Evolutionary conservation across 176 grass and related monocot genomes (phyloP).

Genomic region (Olyra latifolia): DNA sequence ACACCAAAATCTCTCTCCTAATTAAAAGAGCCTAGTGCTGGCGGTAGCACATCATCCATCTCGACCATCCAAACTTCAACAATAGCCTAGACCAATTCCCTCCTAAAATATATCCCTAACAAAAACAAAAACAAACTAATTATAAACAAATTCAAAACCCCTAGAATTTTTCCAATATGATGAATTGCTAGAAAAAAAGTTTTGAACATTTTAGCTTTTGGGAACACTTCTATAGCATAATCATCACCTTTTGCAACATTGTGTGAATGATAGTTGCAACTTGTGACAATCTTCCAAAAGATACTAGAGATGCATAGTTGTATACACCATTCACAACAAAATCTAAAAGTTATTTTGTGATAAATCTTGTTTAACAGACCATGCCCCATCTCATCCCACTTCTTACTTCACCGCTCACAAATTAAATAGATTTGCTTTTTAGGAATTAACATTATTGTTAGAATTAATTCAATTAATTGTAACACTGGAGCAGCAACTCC

Average conservation of each 20-base stretch:
- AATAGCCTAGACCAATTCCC: too few species aligned
- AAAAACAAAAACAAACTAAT: too few species aligned
- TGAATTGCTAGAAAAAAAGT: neutral
- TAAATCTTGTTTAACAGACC: neutral
- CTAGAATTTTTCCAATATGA: too few species aligned
- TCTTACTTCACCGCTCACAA: neutral
- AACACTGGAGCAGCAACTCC: too few species aligned
- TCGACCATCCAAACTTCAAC: too few species aligned
- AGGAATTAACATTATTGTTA: too few species aligned
- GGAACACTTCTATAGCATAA: neutral
- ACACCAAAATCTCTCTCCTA: too few species aligned
- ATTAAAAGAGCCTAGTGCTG: too few species aligned
- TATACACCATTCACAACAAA: neutral
- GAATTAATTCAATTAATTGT: too few species aligned
- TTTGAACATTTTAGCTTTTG: neutral
- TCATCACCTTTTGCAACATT: neutral
- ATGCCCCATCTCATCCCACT: neutral
- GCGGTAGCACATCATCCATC: too few species aligned
- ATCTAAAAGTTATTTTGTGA: neutral
- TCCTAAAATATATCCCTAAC: too few species aligned
- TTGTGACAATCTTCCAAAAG: neutral
- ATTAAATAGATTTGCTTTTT: constrained; percentile 9
- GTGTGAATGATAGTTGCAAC: neutral
- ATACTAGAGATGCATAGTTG: neutral
- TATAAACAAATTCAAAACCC: too few species aligned